Evolutionary conservation across 2,329 filamentous ascomycete species (phyloP), one percentile per base, ranked within the genome.

Genomic region (Fusarium sp.): DNA sequence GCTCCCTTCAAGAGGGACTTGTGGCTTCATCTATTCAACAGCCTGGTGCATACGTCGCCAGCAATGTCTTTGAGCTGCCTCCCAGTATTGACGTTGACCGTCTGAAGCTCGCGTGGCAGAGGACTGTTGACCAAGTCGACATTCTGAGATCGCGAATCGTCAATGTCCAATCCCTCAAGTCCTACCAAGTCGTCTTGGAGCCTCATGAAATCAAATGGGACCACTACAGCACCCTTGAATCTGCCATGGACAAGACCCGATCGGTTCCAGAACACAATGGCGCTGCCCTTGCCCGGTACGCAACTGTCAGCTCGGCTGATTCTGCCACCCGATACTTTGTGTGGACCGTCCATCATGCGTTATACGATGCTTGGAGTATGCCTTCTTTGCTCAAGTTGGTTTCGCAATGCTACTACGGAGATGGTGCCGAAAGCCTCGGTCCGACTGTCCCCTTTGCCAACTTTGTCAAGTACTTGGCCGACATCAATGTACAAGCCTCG

Each of bases 121-220:
- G 32, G 5, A 71, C 72, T 5, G 59, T 75, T 8, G 59, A 73
- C 4, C 52, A 45, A 2, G 72, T 76, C 6, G 67, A 74, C 9
- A 80, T 80, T 14, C 7, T 80, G 18, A 71, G 78, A 63, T 72
- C 77, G 0, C 75, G 78, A 0, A 78, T 80, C 25, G 70, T 80
- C 5, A 77, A 72, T 39, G 23, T 67, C 6, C 37, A 52, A 16
- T 67, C 72, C 0, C 45, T 71, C 11, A 77, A 57, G 39, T 76
- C 74, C 0, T 76, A 78, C 10, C 77, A 77, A 63, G 68, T n/a
- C 6, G 62, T 78, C 6, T 37, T 76, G 4, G 23, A 52, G 5
- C 57, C 76, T 9, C 48, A 58, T 14, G 27, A 20, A 0, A 71
- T 78, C 6, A 20, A 64, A 1, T 78, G 75, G 77, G 54, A 65